These are phyloP conservation scores for Lepidium sativum DNA, from an alignment of 345 rosid species.

Conservation along the genomic window DNA sequence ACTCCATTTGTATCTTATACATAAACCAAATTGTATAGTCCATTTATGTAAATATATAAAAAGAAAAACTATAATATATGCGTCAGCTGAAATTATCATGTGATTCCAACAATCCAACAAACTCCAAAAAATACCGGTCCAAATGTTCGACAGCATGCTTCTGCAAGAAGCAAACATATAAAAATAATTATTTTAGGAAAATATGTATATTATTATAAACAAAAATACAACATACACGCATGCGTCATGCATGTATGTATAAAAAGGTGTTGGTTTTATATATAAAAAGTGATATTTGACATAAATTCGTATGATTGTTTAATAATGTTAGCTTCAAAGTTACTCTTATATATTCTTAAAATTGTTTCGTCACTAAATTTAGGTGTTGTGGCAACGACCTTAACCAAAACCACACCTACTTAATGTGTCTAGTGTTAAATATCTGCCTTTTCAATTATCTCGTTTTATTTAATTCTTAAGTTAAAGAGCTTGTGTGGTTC, in stretches of 20 bases:
- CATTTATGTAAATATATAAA: neutral
- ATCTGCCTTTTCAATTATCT: conserved; percentile 15
- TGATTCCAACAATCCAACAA: conserved; percentile 25
- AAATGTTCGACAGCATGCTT: conserved; percentile 22
- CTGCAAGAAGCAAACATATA: conserved; percentile 14
- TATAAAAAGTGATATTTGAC: conserved; percentile 7
- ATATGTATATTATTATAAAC: neutral
- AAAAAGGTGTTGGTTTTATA: neutral
- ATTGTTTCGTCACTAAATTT: conserved; percentile 19
- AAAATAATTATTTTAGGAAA: neutral
- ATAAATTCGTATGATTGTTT: conserved; percentile 12
- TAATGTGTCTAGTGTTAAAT: conserved; percentile 3
- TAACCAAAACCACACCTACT: conserved; percentile 20
- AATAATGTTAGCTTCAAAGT: conserved; percentile 23
- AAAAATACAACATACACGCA: neutral
- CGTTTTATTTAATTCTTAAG: conserved; percentile 1
- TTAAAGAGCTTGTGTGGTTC: no score
- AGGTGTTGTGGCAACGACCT: conserved; percentile 26
- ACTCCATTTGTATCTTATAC: neutral
- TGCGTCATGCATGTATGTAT: neutral
- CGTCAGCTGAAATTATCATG: conserved; percentile 1
- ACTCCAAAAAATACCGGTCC: conserved; percentile 14
- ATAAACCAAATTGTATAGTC: neutral
- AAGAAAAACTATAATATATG: neutral
- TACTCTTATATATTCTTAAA: conserved; percentile 5